Conservation (phyloP, 208 protist genomes). For the Herpetomonas tarakana region DNA sequence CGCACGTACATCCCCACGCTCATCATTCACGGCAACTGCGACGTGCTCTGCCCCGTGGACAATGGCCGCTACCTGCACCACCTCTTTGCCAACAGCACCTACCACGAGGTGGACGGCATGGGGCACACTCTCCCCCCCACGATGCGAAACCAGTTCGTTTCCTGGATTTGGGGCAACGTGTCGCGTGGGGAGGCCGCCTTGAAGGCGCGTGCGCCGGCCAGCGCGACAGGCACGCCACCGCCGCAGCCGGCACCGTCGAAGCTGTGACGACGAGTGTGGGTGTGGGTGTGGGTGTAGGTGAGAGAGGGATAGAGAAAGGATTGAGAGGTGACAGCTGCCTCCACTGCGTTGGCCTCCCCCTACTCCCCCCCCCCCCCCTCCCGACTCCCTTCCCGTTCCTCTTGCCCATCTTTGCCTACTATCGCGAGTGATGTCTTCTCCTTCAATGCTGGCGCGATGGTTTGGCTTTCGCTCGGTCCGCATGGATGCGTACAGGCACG, state of each 20-base stretch:
- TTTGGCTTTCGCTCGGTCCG: too few relatives aligned
- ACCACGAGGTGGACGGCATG: constrained; percentile 46
- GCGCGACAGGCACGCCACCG: constrained; percentile 3
- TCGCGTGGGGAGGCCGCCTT: constrained; percentile 16
- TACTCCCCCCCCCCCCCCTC: too few relatives aligned
- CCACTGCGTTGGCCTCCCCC: too few relatives aligned
- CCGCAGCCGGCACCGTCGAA: background rate
- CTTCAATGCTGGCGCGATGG: too few relatives aligned
- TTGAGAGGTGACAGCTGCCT: too few relatives aligned
- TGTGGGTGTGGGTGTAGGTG: too few relatives aligned
- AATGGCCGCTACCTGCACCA: constrained; percentile 46
- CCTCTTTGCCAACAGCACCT: constrained; percentile 31
- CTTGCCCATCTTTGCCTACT: too few relatives aligned
- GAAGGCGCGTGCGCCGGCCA: background rate
- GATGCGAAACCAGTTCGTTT: constrained; percentile 17
- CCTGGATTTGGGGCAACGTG: constrained; percentile 25
- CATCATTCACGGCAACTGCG: constrained; percentile 66
- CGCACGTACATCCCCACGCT: constrained; percentile 44
- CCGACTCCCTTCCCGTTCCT: too few relatives aligned
- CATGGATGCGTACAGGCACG: too few relatives aligned
- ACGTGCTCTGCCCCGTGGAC: constrained; percentile 40
- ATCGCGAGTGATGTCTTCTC: too few relatives aligned
- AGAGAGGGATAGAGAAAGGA: too few relatives aligned
- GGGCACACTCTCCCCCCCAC: constrained; percentile 59
- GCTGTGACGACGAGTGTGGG: background rate